phyloP scores from a whole-genome alignment of 495 filamentous ascomycete genomes.

The Penicillium mononematosum region DNA sequence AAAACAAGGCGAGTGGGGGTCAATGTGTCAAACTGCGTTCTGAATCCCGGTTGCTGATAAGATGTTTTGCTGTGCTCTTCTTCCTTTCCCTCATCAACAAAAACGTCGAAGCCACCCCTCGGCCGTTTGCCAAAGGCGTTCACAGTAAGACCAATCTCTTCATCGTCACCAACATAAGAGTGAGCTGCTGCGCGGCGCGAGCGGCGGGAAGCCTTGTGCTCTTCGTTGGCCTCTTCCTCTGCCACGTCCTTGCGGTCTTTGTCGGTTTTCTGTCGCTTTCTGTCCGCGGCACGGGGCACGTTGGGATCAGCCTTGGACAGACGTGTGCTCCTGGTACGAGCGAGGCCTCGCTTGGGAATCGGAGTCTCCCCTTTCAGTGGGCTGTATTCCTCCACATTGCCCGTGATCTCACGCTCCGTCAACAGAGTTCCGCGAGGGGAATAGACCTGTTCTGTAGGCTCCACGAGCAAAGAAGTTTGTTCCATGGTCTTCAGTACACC shows the following conservation, averaged over 20 bases:
- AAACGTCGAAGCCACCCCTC: constrained; percentile 35
- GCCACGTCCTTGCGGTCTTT: constrained; percentile 5
- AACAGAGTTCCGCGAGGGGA: constrained; percentile 53
- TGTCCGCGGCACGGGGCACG: constrained; percentile 26
- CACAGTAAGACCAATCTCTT: constrained; percentile 33
- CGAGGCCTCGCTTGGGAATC: constrained; percentile 36
- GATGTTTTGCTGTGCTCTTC: constrained; percentile 10
- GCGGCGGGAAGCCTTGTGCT: background rate
- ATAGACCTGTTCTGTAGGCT: constrained; percentile 70
- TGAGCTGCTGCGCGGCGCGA: constrained; percentile 7
- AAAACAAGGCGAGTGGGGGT: constrained; percentile 28
- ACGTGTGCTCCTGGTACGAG: constrained; percentile 25
- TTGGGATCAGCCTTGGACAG: constrained; percentile 37
- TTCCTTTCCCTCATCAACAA: constrained; percentile 26
- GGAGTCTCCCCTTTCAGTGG: constrained; percentile 50
- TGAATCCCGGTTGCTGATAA: constrained; percentile 14
- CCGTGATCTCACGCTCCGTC: constrained; percentile 57
- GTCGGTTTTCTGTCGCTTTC: constrained; percentile 24
- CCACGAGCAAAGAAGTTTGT: constrained; percentile 62
- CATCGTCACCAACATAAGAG: constrained; percentile 24
- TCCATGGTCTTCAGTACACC: constrained; percentile 70
- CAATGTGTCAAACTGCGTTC: constrained; percentile 17
- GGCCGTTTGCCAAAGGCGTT: constrained; percentile 20
- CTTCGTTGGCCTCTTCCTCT: background rate
- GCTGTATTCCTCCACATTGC: constrained; percentile 52